These are phyloP conservation scores for Boletus subcaerulescens DNA, from an alignment of 768 basidiomycete genomes.

Conservation along the genomic window DNA sequence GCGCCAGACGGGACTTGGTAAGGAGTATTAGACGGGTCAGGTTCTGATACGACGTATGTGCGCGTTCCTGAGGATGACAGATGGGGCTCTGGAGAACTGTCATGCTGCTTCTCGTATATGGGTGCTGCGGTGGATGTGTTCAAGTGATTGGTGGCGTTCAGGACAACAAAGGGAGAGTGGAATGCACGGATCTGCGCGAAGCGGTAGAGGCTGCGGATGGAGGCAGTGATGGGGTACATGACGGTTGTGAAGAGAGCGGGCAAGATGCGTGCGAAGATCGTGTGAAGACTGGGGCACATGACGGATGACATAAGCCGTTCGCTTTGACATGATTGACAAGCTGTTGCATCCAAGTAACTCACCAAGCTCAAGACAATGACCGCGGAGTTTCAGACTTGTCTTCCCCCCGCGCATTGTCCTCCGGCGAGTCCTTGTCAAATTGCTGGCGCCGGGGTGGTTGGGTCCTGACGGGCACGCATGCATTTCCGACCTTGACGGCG, in stretches of 20 bases:
- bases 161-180: slow-evolving; percentile 62
- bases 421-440: slow-evolving; percentile 1
- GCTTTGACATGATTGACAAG: too few relatives aligned
- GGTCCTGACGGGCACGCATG: slow-evolving; percentile 6
- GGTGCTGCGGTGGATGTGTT: slow-evolving; percentile 28
- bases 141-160: slow-evolving; percentile 40
- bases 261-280: slow-evolving; percentile 5
- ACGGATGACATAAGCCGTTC: slow-evolving; percentile 27
- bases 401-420: neutral
- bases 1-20: slow-evolving; percentile 75
- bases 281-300: slow-evolving; percentile 25
- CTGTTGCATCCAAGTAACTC: too few relatives aligned
- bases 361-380: neutral
- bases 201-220: neutral
- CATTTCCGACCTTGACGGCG: slow-evolving; percentile 26
- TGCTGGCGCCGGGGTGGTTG: slow-evolving; percentile 7
- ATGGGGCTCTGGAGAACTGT: slow-evolving; percentile 49
- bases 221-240: slow-evolving; percentile 17
- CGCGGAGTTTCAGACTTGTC: slow-evolving; percentile 7
- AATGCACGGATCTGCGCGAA: slow-evolving; percentile 45
- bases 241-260: slow-evolving; percentile 14
- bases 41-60: slow-evolving; percentile 73
- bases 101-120: slow-evolving; percentile 62
- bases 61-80: slow-evolving; percentile 45
- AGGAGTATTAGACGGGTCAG: slow-evolving; percentile 57